Conservation (phyloP, 192 early-diverging fungal species). For the Pilaira anomala region DNA sequence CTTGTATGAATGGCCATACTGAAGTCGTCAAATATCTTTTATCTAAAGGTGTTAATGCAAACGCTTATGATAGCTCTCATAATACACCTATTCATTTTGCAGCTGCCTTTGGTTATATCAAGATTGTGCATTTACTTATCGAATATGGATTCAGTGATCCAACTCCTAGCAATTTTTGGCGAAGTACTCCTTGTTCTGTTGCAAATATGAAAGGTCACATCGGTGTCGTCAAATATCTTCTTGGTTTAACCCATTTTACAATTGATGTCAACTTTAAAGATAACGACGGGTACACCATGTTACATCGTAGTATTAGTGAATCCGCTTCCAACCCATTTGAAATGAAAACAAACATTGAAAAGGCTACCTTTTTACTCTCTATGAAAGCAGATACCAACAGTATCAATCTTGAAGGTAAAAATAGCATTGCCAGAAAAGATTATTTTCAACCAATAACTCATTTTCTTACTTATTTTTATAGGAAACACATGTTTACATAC, state of each 20-base stretch:
- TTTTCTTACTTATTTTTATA: background rate
- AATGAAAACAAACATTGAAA: constrained; percentile 24
- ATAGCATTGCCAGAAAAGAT: background rate
- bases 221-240: constrained; percentile 39
- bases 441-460: background rate
- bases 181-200: constrained; percentile 46
- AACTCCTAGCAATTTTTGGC: constrained; percentile 47
- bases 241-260: constrained; percentile 13
- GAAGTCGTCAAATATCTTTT: constrained; percentile 41
- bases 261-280: constrained; percentile 49
- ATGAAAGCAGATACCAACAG: constrained; percentile 41
- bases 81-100: constrained; percentile 54
- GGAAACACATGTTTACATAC: constrained; percentile 21
- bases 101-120: constrained; percentile 42
- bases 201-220: constrained; percentile 55
- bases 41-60: constrained; percentile 40
- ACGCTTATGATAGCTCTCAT: constrained; percentile 41
- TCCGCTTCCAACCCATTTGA: constrained; percentile 24
- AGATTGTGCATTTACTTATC: constrained; percentile 41
- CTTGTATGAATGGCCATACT: constrained; percentile 43
- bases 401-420: constrained; percentile 33
- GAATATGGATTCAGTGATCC: constrained; percentile 36
- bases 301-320: constrained; percentile 36
- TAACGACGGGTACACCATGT: constrained; percentile 44
- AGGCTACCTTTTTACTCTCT: constrained; percentile 22